Percentiles rank a stretch among this genome's conserved stretches.
These are phyloP conservation scores for Rhizophora mangle DNA, from an alignment of 345 rosid genomes.

Conservation along the genomic window DNA sequence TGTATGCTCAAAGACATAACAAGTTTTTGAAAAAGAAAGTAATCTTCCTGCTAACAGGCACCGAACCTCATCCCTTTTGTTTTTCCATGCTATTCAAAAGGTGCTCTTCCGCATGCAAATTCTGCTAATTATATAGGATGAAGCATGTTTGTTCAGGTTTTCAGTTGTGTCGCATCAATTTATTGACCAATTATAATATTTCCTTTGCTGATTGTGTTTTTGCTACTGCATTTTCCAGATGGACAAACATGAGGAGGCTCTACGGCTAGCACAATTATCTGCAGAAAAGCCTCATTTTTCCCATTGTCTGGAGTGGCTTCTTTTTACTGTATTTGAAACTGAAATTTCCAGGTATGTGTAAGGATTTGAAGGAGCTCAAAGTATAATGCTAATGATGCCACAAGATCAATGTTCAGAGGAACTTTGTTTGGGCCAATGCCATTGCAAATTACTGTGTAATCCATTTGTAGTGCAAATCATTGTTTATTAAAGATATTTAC, in stretches of 20 bases:
- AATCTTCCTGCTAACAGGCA: background rate
- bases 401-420: background rate
- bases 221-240: slow-evolving; percentile 48
- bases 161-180: background rate
- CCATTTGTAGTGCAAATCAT: background rate
- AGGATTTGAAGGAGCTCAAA: slow-evolving; percentile 1
- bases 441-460: background rate
- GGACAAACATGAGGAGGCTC: slow-evolving; percentile 83
- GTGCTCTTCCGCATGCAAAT: background rate
- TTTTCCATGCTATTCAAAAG: background rate
- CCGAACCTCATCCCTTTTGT: too few species aligned
- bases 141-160: background rate
- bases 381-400: background rate
- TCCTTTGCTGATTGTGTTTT: slow-evolving; percentile 12
- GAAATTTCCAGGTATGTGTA: slow-evolving; percentile 76
- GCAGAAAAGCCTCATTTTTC: slow-evolving; percentile 97
- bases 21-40: background rate
- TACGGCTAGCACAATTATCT: slow-evolving; percentile 75
- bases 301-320: slow-evolving; percentile 97
- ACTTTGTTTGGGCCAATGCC: background rate
- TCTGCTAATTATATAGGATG: background rate
- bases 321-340: slow-evolving; percentile 95
- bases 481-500: background rate
- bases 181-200: background rate
- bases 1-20: background rate